Evolutionary conservation across 495 filamentous ascomycete species (phyloP), one percentile per base, ranked within the genome.

Genomic region (Hypoxylon fuscum): DNA sequence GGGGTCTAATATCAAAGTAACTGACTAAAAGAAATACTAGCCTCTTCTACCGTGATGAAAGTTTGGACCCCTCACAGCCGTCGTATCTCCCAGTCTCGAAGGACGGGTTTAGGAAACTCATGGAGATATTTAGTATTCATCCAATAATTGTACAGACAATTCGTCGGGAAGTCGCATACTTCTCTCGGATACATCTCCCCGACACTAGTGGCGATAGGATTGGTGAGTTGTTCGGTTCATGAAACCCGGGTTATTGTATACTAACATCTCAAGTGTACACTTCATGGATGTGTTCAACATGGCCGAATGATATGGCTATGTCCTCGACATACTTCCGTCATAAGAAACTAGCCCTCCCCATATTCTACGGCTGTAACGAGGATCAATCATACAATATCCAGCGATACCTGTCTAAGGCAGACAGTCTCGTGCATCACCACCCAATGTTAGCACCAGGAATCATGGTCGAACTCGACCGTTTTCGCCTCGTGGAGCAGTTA

Each of bases 291-390:
- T 52, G 60, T 27, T 18, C 53, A 0, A 23, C 23, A 27, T 57
- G 52, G 46, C 9, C 21, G 29, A 7, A 44, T 12, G 53, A 58
- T 23, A 48, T 64, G 31, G 60, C 53, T 8, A 6, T 64, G 3
- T 64, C 60, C 0, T 64, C 60, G 9, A 58, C 48, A 15, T 58
- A 64, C 21, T 12, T 64, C 12, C 8, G 14, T n/a, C 41, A 48
- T 7, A 58, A 21, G 27, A 58, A 7, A 1, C 10, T 64, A 5
- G 58, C n/a, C n/a, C 7, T 64, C 1, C 48, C 47, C 3, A 42
- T 64, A 14, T 64, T 64, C 48, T 64, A 58, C 20, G 60, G 60
- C 7, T 64, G 60, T 11, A 58, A 22, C 20, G 34, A 48, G 11
- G 11, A 29, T 1, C 60, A 64, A 17, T 47, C 48, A 10, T 35